These are phyloP conservation scores for Eremothecium coryli DNA, from an alignment of 1,139 yeast genomes.

Conservation along the genomic window DNA sequence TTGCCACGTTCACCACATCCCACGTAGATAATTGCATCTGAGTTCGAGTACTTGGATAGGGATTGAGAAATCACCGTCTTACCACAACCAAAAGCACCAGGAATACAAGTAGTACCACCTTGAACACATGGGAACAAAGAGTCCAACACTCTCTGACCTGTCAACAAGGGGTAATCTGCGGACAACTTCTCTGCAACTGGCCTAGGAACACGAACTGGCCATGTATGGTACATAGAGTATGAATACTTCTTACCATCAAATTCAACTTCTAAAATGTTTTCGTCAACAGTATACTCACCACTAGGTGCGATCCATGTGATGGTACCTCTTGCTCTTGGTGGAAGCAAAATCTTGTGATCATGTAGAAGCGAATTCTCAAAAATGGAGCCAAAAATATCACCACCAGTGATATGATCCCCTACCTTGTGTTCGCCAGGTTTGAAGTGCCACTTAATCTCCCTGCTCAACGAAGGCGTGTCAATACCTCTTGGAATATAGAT, in stretches of 20 bases:
- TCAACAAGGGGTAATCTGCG: conserved; percentile 88
- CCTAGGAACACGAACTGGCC: conserved; percentile 99
- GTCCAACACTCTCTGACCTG: conserved; percentile 98
- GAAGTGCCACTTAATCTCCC: conserved; percentile 77
- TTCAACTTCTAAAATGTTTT: conserved; percentile 83
- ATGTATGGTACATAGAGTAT: conserved; percentile 93
- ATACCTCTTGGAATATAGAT: conserved; percentile 98
- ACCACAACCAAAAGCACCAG: conserved; percentile 99
- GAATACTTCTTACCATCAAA: conserved; percentile 76
- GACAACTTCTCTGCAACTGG: conserved; percentile 91
- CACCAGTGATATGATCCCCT: conserved; percentile 97
- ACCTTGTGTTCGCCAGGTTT: conserved; percentile 69
- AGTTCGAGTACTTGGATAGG: conserved; percentile 91
- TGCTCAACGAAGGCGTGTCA: conserved; percentile 85
- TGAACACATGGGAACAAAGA: conserved; percentile 98
- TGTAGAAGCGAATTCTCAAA: conserved; percentile 86
- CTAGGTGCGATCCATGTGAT: conserved; percentile 79
- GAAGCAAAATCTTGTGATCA: conserved; percentile 88
- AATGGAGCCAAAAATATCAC: conserved; percentile 91
- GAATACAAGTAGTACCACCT: conserved; percentile 99
- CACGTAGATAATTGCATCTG: conserved; percentile 89
- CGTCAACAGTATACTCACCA: conserved; percentile 87
- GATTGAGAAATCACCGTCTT: conserved; percentile 98
- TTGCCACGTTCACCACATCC: conserved; percentile 93
- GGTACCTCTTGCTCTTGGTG: conserved; percentile 98